These are phyloP conservation scores for Thelephora aurantiotincta DNA, from an alignment of 768 basidiomycete species.

Conservation along the genomic window DNA sequence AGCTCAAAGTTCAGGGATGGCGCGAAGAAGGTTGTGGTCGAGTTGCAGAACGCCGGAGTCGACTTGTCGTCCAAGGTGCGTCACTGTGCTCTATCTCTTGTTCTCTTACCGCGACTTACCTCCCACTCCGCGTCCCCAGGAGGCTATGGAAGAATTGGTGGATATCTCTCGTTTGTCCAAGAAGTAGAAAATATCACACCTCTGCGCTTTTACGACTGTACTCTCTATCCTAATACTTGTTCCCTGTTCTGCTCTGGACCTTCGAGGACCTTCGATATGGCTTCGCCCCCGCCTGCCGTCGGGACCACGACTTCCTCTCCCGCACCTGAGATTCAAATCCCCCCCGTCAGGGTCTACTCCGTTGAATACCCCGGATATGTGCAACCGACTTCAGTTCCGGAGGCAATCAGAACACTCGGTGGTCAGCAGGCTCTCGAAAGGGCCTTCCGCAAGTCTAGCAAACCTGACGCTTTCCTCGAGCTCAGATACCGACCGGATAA, in stretches of 20 bases:
- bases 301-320: slow-evolving; percentile 3
- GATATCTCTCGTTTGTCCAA: slow-evolving; percentile 10
- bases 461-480: slow-evolving; percentile 55
- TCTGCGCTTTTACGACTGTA: background rate
- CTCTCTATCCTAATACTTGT: background rate
- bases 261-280: too few species aligned
- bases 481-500: slow-evolving; percentile 61
- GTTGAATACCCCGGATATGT: slow-evolving; percentile 91
- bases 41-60: slow-evolving; percentile 45
- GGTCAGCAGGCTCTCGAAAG: slow-evolving; percentile 57
- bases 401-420: slow-evolving; percentile 53
- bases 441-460: slow-evolving; percentile 61
- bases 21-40: slow-evolving; percentile 29
- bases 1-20: slow-evolving; percentile 39
- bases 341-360: slow-evolving; percentile 53
- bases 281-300: background rate
- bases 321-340: slow-evolving; percentile 31
- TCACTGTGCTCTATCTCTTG: too few species aligned
- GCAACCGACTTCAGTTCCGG: slow-evolving; percentile 38
- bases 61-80: slow-evolving; percentile 40
- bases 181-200: slow-evolving; percentile 1
- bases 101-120: too few species aligned
- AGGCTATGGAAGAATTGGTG: slow-evolving; percentile 31
- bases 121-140: slow-evolving; percentile 18
- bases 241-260: background rate